Base-by-base conservation (phyloP, 495 filamentous ascomycete genomes). In the Xylaria flabelliformis region DNA sequence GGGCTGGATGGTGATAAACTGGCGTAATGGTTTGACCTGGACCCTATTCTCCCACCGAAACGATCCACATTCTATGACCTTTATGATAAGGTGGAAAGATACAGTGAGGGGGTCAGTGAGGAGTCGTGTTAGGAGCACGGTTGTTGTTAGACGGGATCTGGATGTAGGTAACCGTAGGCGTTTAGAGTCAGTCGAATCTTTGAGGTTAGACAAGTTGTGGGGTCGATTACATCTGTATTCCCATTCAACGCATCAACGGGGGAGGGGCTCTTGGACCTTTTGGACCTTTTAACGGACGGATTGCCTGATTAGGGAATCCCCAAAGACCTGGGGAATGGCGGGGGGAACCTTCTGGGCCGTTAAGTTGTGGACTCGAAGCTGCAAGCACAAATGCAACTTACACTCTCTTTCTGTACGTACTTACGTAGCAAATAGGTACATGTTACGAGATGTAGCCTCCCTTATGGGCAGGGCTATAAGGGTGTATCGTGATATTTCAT, bases 341-440 rank as follows among this genome's bases (percentile, higher is more conserved):
- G 69, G 62, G 48, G 53, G 62, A 65, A 50, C 59, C 41, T 61
- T 71, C 69, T 71, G 69, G 69, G 50, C 62, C 69, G n/a, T 64
- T 15, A 55, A 55, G 65, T 29, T 42, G 34, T 58, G 65, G 50
- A 58, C 36, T 58, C n/a, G 36, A 29, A 44, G 5, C 61, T 44
- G 39, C 53, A 61, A 61, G 32, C 3, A 39, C 58, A 6, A 39
- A 61, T 13, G 55, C 13, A 29, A 10, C 9, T 59, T 61, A 4
- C 3, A 8, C 58, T 39, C 4, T 61, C 32, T 15, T 3, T 10
- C 61, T 10, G n/a, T n/a, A 26, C 0, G 39, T 26, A 42, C 8
- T 2, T 44, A 61, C 59, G 7, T 62, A 21, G 24, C 15, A 24
- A 29, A 39, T n/a, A n/a, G n/a, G n/a, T 64, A 29, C 19, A 29